phyloP scores from a whole-genome alignment of 2,329 filamentous ascomycete species.

The Periconia macrospinosa region DNA sequence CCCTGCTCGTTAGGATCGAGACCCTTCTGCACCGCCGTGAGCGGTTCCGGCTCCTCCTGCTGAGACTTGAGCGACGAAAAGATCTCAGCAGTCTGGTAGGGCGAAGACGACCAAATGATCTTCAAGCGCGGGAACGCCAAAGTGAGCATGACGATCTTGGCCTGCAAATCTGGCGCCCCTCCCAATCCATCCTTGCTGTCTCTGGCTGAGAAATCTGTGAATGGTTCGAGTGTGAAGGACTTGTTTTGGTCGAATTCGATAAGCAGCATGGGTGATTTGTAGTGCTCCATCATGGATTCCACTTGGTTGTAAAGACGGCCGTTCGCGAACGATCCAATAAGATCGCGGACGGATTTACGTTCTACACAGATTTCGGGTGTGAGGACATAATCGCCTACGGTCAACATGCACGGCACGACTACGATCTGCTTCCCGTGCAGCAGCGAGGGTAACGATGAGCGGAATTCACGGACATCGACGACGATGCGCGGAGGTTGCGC shows the following conservation, averaged over 20 bases:
- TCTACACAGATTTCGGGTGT: constrained; percentile 91
- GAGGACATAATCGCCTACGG: constrained; percentile 93
- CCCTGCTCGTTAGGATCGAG: constrained; percentile 62
- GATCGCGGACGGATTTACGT: constrained; percentile 87
- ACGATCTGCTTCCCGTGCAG: constrained; percentile 86
- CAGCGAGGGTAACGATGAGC: constrained; percentile 87
- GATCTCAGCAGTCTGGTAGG: constrained; percentile 96
- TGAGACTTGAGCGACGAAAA: constrained; percentile 92
- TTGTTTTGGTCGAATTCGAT: constrained; percentile 99
- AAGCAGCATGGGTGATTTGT: constrained; percentile 84
- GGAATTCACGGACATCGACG: constrained; percentile 94
- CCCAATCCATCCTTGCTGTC: constrained; percentile 60
- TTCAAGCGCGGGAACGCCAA: constrained; percentile 87
- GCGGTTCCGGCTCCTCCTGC: constrained; percentile 85
- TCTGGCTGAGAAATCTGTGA: constrained; percentile 46
- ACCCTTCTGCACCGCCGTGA: constrained; percentile 81
- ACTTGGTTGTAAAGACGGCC: constrained; percentile 90
- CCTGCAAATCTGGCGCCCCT: constrained; percentile 75
- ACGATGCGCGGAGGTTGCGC: constrained; percentile 87
- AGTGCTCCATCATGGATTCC: constrained; percentile 92
- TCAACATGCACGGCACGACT: constrained; percentile 92
- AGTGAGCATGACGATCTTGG: constrained; percentile 88
- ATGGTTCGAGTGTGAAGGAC: constrained; percentile 81
- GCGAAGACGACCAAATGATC: constrained; percentile 90
- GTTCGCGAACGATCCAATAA: constrained; percentile 89